Evolutionary conservation across 164 flowering plant genomes (phyloP), one percentile per base, ranked within the genome.

Genomic region (Chloranthus sessilifolius): DNA sequence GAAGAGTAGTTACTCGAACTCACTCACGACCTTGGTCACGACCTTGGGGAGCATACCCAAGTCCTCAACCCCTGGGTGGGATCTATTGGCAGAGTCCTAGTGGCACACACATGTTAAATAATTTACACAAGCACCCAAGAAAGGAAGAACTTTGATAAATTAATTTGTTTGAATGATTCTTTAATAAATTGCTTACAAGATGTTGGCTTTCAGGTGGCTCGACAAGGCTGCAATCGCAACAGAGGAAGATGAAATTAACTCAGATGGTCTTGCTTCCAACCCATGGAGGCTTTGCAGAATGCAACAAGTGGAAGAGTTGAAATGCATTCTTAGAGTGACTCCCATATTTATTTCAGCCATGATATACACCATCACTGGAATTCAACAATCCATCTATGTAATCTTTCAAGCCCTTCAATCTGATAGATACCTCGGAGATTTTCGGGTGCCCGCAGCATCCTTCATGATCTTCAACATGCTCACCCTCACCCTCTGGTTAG

Each of bases 381-480:
- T 43, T 5, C 91, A 81, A 51, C 84, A 83, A 53, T 48, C 49
- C 2, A 86, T 84, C 14, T 81, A 70, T 65, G 62, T 72, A 0
- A 57, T 82, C 4, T 64, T 68, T 1, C 90, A 86, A 66, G 90
- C 88, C 38, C 28, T 70, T 36, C 60, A 59, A 35, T 75, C 76
- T 82, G 72, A 83, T 70, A 58, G 84, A 1, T 76, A 70, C 62
- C 43, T 86, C 0, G 84, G 82, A 0, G 15, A 16, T 7, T 83
- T 86, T 50, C 45, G 72, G 47, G 66, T 86, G 62, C 95, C 91
- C 0, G 43, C 88, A 0, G 85, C 71, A 7, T 74, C 84, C 21
- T 22, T 78, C 27, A 11, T 5, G 2, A 60, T 78, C 52, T 50
- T 85, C 20, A 70, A 83, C 6, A 42, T 74, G 74, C 50, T 85